Evolutionary conservation across 2,329 filamentous ascomycete species (phyloP).

Genomic region (Pseudogymnoascus sp.): DNA sequence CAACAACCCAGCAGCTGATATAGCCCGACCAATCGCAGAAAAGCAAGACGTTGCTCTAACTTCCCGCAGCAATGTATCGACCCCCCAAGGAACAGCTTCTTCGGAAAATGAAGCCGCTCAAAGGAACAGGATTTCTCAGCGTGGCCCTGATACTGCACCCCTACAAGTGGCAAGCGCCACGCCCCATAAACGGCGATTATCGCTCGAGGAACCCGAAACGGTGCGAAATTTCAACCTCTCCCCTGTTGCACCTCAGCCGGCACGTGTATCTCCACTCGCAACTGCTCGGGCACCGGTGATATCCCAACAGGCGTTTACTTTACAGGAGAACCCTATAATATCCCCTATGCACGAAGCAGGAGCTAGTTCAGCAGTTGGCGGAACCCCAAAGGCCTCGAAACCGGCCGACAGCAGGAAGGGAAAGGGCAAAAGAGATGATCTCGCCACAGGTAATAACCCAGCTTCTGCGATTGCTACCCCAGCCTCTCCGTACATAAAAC

Average conservation of each 20-base stretch:
- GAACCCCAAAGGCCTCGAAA: conserved; percentile 46
- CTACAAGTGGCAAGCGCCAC: background rate
- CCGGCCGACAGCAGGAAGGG: conserved; percentile 43
- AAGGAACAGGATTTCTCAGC: background rate
- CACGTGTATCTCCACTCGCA: conserved; percentile 54
- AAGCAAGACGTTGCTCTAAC: background rate
- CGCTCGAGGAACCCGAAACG: background rate
- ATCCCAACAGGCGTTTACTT: conserved; percentile 21
- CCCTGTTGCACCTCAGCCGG: conserved; percentile 66
- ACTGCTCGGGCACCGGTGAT: conserved; percentile 32
- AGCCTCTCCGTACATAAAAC: conserved; percentile 49
- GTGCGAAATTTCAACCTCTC: conserved; percentile 59
- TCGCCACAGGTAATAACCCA: conserved; percentile 17
- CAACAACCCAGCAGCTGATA: background rate
- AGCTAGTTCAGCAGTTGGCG: conserved; percentile 48
- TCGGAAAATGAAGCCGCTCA: background rate
- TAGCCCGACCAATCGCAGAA: background rate
- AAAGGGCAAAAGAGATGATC: conserved; percentile 43
- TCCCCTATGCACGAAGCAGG: conserved; percentile 45
- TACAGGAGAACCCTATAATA: conserved; percentile 37
- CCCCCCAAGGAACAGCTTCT: background rate
- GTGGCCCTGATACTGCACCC: background rate
- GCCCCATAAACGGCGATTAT: background rate
- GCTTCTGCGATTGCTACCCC: conserved; percentile 32
- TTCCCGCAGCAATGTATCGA: conserved; percentile 1